phyloP scores from a whole-genome alignment of 306 rosid genomes.

The Dicorynia guianensis region DNA sequence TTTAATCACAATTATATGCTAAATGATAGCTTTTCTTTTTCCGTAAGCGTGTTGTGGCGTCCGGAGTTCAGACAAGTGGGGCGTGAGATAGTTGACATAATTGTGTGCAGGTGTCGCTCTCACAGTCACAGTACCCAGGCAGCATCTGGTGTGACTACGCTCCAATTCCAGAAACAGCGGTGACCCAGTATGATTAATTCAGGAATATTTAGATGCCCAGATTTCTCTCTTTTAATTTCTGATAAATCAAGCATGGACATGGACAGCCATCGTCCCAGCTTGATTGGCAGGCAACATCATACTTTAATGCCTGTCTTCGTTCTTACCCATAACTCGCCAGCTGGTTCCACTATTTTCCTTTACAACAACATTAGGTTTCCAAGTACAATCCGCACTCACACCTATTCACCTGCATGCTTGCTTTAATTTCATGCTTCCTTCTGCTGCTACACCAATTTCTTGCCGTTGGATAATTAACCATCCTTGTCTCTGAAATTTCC shows the following conservation, averaged over 20 bases:
- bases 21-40: too few species aligned
- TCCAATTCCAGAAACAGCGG: conserved; percentile 9
- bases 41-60: too few species aligned
- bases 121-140: not conserved
- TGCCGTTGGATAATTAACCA: conserved; percentile 19
- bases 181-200: not conserved
- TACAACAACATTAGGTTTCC: not conserved
- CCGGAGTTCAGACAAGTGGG: not conserved
- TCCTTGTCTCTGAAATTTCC: not conserved
- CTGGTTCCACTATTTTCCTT: conserved; percentile 29
- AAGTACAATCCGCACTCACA: not conserved
- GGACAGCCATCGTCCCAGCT: not conserved
- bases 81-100: not conserved
- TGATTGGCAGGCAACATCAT: not conserved
- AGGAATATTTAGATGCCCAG: too few species aligned
- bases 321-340: conserved; percentile 13
- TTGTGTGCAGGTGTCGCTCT: not conserved
- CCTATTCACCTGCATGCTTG: not conserved
- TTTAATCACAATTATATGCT: not conserved
- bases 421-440: conserved; percentile 9
- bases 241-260: not conserved
- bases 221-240: too few species aligned
- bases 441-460: conserved; percentile 17
- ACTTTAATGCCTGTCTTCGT: not conserved
- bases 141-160: not conserved